phyloP scores from a whole-genome alignment of 2,329 filamentous ascomycete genomes.

The Stachybotrys chlorohalonatus region DNA sequence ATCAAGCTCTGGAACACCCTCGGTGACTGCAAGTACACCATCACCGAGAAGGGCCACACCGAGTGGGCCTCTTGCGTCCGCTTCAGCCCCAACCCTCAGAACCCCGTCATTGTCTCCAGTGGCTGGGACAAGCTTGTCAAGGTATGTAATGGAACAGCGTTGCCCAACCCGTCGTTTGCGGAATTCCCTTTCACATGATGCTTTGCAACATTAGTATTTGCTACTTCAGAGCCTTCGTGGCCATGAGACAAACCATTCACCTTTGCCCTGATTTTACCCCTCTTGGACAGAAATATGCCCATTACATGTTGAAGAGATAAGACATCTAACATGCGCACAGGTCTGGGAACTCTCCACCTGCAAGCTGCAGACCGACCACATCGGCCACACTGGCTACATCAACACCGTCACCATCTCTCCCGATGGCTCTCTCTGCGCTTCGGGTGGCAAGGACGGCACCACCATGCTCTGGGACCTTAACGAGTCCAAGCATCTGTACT shows the following conservation, averaged over 20 bases:
- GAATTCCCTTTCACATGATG: constrained; percentile 59
- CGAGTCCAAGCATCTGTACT: constrained; percentile 99
- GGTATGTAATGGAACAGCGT: constrained; percentile 51
- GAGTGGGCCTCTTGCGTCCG: constrained; percentile 99
- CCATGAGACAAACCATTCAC: constrained; percentile 97
- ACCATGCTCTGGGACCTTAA: constrained; percentile 99
- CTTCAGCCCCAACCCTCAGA: constrained; percentile 99
- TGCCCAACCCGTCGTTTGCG: background rate
- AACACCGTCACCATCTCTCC: constrained; percentile 99
- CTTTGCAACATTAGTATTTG: constrained; percentile 96
- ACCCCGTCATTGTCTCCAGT: constrained; percentile 97
- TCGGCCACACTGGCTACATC: constrained; percentile 99
- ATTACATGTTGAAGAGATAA: background rate
- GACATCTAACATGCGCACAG: constrained; percentile 35
- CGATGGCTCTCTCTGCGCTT: constrained; percentile 97
- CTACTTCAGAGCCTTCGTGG: constrained; percentile 98
- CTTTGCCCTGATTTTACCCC: constrained; percentile 62
- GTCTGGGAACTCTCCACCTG: constrained; percentile 99
- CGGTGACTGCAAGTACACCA: constrained; percentile 99
- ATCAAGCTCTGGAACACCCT: constrained; percentile 99
- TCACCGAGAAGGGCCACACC: constrained; percentile 99
- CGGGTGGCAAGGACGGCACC: constrained; percentile 98
- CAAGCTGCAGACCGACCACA: constrained; percentile 99
- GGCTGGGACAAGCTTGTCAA: constrained; percentile 99
- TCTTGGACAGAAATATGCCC: too few relatives aligned